Evolutionary conservation across 2,329 filamentous ascomycete genomes (phyloP), one percentile per base, ranked within the genome.

Genomic region (Sporothrix pseudoabietina): DNA sequence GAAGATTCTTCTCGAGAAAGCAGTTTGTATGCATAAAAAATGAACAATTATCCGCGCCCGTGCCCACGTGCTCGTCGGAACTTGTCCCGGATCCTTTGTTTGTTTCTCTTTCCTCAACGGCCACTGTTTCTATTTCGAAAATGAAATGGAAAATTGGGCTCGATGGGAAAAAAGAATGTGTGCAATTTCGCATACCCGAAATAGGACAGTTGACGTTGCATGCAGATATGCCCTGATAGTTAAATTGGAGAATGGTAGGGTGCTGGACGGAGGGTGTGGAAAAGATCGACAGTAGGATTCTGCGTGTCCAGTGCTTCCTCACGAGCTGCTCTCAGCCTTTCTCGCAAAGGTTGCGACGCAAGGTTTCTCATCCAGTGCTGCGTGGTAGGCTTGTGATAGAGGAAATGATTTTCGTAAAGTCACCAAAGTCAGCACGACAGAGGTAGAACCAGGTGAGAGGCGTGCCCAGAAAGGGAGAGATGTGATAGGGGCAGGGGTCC

Each of bases 231-330:
- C 22, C 68, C 35, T n/a, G 49, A 61, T 61, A 30, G 52, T 70
- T 32, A 59, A 70, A 57, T 19, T 55, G 68, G 68, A 69, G 66
- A 57, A 26, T 22, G 44, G 30, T 30, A 69, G 47, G 32, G 47
- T 54, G 47, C 52, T 57, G 68, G 54, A 71, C 35, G 49, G 22
- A n/a, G 52, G 26, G 63, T 47, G 68, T 55, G 47, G 61, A 41
- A 70, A 61, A 30, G 70, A 59, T 71, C 55, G 70, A 71, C 70
- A 54, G 44, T 10, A 57, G 69, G 55, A 63, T 52, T 63, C 30
- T 59, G 54, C n/a, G 85, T 63, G 59, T n/a, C n/a, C 59, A 65
- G 39, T 65, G 59, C n/a, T 22, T n/a, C 30, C 30, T 59, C 35
- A 41, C 61, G 44, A 9, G 39, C 39, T 47, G n/a, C n/a, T 61